phyloP scores from a whole-genome alignment of 2,329 filamentous ascomycete species.

The Fusarium xylarioides region DNA sequence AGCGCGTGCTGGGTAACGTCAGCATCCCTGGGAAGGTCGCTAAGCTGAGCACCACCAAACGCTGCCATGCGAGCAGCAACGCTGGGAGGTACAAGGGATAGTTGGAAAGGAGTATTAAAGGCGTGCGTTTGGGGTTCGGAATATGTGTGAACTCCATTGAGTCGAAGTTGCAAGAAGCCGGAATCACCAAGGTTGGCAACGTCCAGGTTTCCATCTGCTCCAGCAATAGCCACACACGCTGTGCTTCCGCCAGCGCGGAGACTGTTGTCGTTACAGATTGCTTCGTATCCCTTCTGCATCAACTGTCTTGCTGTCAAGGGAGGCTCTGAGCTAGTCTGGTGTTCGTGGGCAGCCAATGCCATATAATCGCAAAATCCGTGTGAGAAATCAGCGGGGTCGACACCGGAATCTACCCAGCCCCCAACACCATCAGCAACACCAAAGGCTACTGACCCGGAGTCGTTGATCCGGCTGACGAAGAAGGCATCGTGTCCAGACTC shows the following conservation, averaged over 20 bases:
- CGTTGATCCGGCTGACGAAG: constrained; percentile 85
- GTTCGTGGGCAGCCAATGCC: constrained; percentile 76
- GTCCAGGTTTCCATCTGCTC: constrained; percentile 78
- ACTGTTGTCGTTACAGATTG: constrained; percentile 75
- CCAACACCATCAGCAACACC: constrained; percentile 95
- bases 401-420: constrained; percentile 90
- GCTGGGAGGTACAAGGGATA: constrained; percentile 84
- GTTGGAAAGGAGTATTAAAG: constrained; percentile 97
- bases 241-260: constrained; percentile 90
- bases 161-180: constrained; percentile 86
- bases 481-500: constrained; percentile 95
- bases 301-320: constrained; percentile 71
- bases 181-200: constrained; percentile 96
- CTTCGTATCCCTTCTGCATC: constrained; percentile 85
- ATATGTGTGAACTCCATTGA: constrained; percentile 84
- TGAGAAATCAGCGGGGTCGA: constrained; percentile 95
- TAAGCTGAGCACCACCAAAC: constrained; percentile 83
- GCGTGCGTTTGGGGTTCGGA: constrained; percentile 92
- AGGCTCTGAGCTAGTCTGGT: constrained; percentile 50
- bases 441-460: constrained; percentile 77
- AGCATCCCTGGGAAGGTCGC: constrained; percentile 85
- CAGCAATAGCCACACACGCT: constrained; percentile 84
- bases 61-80: constrained; percentile 82
- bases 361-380: constrained; percentile 94
- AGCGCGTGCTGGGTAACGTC: constrained; percentile 79